These are phyloP conservation scores for Eucalyptus viminalis DNA, from an alignment of 345 rosid genomes.

Conservation along the genomic window DNA sequence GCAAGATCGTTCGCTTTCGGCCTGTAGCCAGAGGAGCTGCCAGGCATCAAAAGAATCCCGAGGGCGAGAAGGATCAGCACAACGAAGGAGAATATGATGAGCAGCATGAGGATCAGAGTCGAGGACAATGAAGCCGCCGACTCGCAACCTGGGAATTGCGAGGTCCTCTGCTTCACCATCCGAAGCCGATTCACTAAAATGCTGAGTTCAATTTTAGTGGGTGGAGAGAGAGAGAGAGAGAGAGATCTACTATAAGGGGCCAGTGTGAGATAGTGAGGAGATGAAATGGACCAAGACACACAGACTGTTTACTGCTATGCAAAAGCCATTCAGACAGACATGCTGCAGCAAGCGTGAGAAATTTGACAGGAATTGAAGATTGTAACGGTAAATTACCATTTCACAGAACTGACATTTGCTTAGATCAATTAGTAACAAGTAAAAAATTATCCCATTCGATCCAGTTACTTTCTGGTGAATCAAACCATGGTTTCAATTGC, in stretches of 20 bases:
- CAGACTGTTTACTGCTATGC: not conserved
- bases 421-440: not conserved
- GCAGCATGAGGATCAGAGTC: constrained; percentile 26
- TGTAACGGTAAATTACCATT: not conserved
- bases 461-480: not conserved
- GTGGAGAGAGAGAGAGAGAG: not conserved
- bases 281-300: not conserved
- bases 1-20: constrained; percentile 59
- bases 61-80: constrained; percentile 61
- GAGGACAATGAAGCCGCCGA: constrained; percentile 30
- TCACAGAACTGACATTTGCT: not conserved
- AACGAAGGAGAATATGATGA: constrained; percentile 56
- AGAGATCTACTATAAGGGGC: not conserved
- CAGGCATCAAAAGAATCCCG: constrained; percentile 66
- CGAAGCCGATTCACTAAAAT: not conserved
- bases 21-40: constrained; percentile 23
- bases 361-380: not conserved
- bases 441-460: not conserved
- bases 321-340: not conserved
- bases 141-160: constrained; percentile 45
- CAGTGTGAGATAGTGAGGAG: not conserved
- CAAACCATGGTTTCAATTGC: not conserved
- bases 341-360: not conserved
- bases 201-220: not conserved
- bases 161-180: constrained; percentile 52